Percentiles rank a stretch among this genome's conserved stretches.
phyloP scores from a whole-genome alignment of 2,329 filamentous ascomycete genomes.

The Colletotrichum coccodes region DNA sequence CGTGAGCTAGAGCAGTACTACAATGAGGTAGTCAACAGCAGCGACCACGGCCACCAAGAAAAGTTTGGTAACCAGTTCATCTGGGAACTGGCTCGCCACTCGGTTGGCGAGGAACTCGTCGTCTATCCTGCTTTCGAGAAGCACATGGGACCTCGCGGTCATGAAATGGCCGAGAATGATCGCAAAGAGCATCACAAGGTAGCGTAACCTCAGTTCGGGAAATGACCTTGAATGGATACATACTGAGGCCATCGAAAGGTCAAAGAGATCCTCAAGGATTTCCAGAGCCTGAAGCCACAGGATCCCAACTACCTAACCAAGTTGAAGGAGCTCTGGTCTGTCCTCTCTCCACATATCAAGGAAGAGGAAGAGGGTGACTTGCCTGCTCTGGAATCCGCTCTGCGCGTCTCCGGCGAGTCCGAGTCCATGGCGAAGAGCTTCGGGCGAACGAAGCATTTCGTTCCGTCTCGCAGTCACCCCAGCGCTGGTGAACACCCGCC shows the following conservation, averaged over 20 bases:
- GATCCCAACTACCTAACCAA: constrained; percentile 54
- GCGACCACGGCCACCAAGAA: constrained; percentile 48
- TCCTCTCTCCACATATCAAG: constrained; percentile 57
- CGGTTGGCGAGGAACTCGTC: constrained; percentile 59
- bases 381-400: constrained; percentile 54
- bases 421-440: constrained; percentile 54
- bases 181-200: constrained; percentile 57
- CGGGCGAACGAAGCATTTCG: constrained; percentile 62
- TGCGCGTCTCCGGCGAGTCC: constrained; percentile 46
- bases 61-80: constrained; percentile 57
- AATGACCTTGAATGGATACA: constrained; percentile 9
- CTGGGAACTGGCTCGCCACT: constrained; percentile 60
- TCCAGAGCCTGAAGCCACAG: constrained; percentile 55
- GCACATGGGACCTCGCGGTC: constrained; percentile 54
- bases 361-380: constrained; percentile 62
- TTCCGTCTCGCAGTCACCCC: constrained; percentile 62
- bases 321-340: constrained; percentile 53
- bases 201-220: too few species aligned
- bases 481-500: constrained; percentile 60
- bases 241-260: constrained; percentile 47
- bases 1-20: constrained; percentile 49
- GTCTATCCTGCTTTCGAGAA: constrained; percentile 65
- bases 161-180: constrained; percentile 56
- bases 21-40: constrained; percentile 49
- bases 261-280: constrained; percentile 59